Percentiles rank a stretch among this genome's conserved stretches.
These are phyloP conservation scores for Colletotrichum eremochloae DNA, from an alignment of 2,329 filamentous ascomycete genomes.

Conservation along the genomic window DNA sequence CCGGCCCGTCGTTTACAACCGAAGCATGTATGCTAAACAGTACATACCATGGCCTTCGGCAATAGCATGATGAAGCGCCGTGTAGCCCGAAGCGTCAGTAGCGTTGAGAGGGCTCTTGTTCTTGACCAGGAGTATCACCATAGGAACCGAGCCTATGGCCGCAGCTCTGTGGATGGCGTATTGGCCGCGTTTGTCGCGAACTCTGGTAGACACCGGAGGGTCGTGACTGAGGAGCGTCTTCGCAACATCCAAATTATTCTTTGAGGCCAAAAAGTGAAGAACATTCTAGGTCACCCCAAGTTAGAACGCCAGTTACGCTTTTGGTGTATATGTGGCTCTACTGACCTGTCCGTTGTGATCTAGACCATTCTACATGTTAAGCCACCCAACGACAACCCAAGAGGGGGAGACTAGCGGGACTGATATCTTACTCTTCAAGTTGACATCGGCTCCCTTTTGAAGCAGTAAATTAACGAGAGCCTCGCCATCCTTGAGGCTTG, in stretches of 20 bases:
- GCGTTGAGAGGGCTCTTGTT: constrained; percentile 86
- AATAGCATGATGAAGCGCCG: constrained; percentile 89
- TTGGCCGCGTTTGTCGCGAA: constrained; percentile 90
- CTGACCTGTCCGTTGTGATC: constrained; percentile 75
- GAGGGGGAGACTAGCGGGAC: not conserved
- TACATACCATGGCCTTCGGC: constrained; percentile 77
- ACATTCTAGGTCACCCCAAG: constrained; percentile 71
- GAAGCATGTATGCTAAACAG: not conserved
- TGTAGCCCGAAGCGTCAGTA: constrained; percentile 85
- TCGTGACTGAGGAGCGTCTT: constrained; percentile 81
- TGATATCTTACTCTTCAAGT: constrained; percentile 73
- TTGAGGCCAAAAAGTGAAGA: constrained; percentile 92
- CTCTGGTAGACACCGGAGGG: constrained; percentile 77
- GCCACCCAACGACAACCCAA: not conserved
- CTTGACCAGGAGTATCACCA: constrained; percentile 83
- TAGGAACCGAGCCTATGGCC: constrained; percentile 88
- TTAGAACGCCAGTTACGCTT: not conserved
- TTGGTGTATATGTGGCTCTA: not conserved
- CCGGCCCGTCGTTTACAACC: not conserved
- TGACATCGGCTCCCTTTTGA: constrained; percentile 77
- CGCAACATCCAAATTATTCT: constrained; percentile 86
- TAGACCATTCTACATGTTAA: constrained; percentile 47
- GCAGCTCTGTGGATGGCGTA: constrained; percentile 92
- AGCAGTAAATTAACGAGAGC: constrained; percentile 77
- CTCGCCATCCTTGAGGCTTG: constrained; percentile 79